phyloP scores from a whole-genome alignment of 2,329 filamentous ascomycete genomes.

The Talaromyces sp. region DNA sequence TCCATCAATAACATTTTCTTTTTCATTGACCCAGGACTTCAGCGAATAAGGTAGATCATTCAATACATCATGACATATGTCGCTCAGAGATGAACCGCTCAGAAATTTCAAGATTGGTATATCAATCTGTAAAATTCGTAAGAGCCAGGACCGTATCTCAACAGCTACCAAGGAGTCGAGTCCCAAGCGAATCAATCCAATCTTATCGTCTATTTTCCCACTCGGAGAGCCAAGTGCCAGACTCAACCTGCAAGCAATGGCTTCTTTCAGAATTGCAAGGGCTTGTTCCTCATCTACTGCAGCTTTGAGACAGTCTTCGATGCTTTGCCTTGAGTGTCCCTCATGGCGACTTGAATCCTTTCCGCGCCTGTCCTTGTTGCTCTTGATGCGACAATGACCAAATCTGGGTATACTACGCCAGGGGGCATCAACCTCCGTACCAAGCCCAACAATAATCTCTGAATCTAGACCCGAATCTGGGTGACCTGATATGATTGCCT shows the following conservation, averaged over 20 bases:
- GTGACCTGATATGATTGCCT: constrained; percentile 47
- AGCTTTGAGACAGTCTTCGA: neutral
- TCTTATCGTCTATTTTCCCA: neutral
- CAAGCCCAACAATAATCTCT: constrained; percentile 22
- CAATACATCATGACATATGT: constrained; percentile 21
- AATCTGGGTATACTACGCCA: neutral
- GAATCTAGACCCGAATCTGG: constrained; percentile 22
- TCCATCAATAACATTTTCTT: neutral
- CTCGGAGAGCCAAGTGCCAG: neutral
- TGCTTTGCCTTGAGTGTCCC: neutral
- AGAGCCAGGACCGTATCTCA: constrained; percentile 39
- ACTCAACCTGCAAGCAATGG: neutral
- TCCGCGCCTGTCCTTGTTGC: neutral
- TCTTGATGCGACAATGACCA: neutral
- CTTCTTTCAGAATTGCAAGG: neutral
- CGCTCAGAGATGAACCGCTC: constrained; percentile 30
- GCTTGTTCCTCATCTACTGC: neutral
- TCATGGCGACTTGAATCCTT: neutral
- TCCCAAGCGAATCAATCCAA: constrained; percentile 23
- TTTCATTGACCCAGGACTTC: neutral
- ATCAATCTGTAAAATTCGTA: constrained; percentile 44
- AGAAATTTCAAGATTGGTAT: constrained; percentile 49
- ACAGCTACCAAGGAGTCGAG: constrained; percentile 21
- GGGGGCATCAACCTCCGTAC: neutral
- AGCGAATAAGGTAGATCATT: neutral